Conservation (phyloP, 176 grass and related monocot species). For the Carex cristatella region DNA sequence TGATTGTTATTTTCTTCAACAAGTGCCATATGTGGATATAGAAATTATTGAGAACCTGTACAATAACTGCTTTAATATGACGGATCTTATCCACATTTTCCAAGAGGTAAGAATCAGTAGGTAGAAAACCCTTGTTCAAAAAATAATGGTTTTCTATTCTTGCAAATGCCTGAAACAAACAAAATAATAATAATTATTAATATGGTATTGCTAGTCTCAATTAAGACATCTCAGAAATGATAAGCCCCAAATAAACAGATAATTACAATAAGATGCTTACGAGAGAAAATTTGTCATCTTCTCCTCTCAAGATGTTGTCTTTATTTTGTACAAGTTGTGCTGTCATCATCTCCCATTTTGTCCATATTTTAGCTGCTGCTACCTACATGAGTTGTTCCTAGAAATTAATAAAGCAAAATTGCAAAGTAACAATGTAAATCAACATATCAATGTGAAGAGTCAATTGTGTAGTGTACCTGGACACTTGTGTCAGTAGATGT, state of each 20-base stretch:
- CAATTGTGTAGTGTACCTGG: conserved; percentile 40
- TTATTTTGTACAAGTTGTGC: conserved; percentile 88
- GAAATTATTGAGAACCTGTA: conserved; percentile 46
- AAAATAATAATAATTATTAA: not conserved
- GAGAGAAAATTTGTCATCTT: conserved; percentile 78
- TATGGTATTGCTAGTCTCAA: not conserved
- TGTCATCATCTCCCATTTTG: conserved; percentile 95
- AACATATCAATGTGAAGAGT: not conserved
- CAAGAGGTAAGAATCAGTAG: conserved; percentile 60
- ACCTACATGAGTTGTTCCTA: conserved; percentile 32
- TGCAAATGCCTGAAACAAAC: conserved; percentile 69
- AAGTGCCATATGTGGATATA: not conserved
- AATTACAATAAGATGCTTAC: conserved; percentile 33
- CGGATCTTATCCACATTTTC: conserved; percentile 93
- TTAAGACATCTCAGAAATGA: not conserved
- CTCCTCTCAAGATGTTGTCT: conserved; percentile 66
- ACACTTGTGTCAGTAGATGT: conserved; percentile 56
- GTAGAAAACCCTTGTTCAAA: conserved; percentile 83
- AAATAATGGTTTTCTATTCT: conserved; percentile 97
- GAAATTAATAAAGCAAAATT: conserved; percentile 3
- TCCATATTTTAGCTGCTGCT: conserved; percentile 90
- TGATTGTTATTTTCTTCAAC: not conserved
- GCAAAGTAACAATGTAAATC: not conserved
- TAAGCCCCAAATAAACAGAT: not conserved
- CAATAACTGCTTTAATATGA: conserved; percentile 85